phyloP scores from a whole-genome alignment of 176 grass and related monocot genomes.

The Oropetium thomaeum region DNA sequence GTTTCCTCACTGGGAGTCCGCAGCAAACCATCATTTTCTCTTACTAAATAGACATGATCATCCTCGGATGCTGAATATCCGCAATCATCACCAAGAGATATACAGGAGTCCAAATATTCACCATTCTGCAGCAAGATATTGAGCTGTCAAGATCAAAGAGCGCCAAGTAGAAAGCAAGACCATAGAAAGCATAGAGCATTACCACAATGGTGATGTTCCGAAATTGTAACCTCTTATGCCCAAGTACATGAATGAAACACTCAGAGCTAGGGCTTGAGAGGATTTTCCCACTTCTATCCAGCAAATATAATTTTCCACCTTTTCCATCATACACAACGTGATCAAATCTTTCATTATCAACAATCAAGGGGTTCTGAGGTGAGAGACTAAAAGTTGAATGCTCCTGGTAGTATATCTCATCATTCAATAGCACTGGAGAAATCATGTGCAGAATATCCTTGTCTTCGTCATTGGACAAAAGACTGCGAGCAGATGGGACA shows the following conservation, averaged over 20 bases:
- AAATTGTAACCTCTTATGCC: constrained; percentile 77
- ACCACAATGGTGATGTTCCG: constrained; percentile 93
- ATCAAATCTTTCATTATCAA: constrained; percentile 84
- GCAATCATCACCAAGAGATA: constrained; percentile 77
- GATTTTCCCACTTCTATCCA: constrained; percentile 64
- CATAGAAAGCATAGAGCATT: constrained; percentile 42
- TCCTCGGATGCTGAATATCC: constrained; percentile 84
- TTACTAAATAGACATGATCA: constrained; percentile 70
- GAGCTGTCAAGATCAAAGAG: constrained; percentile 16
- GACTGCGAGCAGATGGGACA: constrained; percentile 76
- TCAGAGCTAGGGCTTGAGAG: constrained; percentile 61
- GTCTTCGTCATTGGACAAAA: constrained; percentile 77
- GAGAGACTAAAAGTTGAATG: constrained; percentile 62
- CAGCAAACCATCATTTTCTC: constrained; percentile 36
- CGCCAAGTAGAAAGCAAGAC: constrained; percentile 1
- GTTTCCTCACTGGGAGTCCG: constrained; percentile 41
- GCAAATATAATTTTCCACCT: constrained; percentile 85
- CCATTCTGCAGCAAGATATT: constrained; percentile 65
- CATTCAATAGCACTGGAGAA: constrained; percentile 63
- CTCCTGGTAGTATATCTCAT: constrained; percentile 72
- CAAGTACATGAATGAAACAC: constrained; percentile 75
- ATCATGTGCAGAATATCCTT: constrained; percentile 58
- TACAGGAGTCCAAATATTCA: constrained; percentile 89
- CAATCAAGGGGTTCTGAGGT: constrained; percentile 77
- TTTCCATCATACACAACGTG: constrained; percentile 93